Evolutionary conservation across 306 rosid genomes (phyloP).

Genomic region (Rosa multiflora): DNA sequence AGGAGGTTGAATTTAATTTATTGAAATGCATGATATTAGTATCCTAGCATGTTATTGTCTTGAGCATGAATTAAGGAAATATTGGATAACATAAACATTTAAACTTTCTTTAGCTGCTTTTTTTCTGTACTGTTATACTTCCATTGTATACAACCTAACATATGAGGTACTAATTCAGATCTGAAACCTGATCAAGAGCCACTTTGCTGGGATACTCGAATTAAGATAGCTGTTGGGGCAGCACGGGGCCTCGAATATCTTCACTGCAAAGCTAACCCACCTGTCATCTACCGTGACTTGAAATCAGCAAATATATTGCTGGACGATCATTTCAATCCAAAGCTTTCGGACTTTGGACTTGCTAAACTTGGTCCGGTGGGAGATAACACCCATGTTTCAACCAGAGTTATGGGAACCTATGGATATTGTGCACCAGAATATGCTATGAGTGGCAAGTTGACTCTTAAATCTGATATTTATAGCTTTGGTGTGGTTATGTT

Average conservation of each 20-base stretch:
- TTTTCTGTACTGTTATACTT: not conserved
- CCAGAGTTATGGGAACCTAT: conserved; percentile 96
- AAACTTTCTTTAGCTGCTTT: not conserved
- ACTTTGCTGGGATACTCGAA: conserved; percentile 73
- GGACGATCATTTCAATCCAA: conserved; percentile 75
- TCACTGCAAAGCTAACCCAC: conserved; percentile 90
- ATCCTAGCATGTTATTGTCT: not conserved
- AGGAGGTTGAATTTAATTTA: not conserved
- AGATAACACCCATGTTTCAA: conserved; percentile 95
- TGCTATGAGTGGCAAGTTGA: conserved; percentile 95
- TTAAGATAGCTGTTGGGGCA: conserved; percentile 85
- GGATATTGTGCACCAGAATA: conserved; percentile 99
- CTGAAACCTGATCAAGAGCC: conserved; percentile 49
- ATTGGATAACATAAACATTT: not conserved
- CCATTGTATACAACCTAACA: conserved; percentile 11
- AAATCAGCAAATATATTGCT: conserved; percentile 89
- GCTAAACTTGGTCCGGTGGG: conserved; percentile 98
- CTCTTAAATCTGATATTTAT: conserved; percentile 94
- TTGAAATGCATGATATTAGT: not conserved
- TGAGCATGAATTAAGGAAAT: not conserved
- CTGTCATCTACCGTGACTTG: conserved; percentile 93
- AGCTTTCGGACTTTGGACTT: conserved; percentile 94
- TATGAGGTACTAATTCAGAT: conserved; percentile 40
- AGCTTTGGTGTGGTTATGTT: conserved; percentile 95
- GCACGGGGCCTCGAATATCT: conserved; percentile 94